Evolutionary conservation across 2,329 filamentous ascomycete species (phyloP), one percentile per base, ranked within the genome.

Genomic region (Colletotrichum karsti): DNA sequence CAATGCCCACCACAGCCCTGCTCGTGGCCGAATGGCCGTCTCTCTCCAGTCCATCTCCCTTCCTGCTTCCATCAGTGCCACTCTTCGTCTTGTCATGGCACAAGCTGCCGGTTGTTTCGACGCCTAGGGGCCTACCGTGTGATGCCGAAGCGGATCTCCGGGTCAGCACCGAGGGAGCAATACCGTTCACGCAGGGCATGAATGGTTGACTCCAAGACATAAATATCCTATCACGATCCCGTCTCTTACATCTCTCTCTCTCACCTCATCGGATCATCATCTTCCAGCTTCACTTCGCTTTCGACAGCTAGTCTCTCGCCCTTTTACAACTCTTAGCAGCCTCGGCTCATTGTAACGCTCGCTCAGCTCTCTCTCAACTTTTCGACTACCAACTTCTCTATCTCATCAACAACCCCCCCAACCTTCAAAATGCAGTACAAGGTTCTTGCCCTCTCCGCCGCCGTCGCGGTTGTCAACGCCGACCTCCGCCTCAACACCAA

Each of bases 401-500:
- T 5, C 33, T 18, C 61, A 35, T 18, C 48, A 46, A 53, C 53
- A 46, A 24, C 46, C 18, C n/a, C 35, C 35, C 22, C 39, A 60
- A 35, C 51, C 33, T 30, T 68, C 70, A 70, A 42, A 42, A 78
- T 79, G 77, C 74, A 77, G 70, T 68, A 73, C 50, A 68, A 68
- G 65, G 48, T 59, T 69, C 71, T 73, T 60, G 73, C 73, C 57
- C 55, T 79, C 46, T 72, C 74, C 18, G 70, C 78, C 13, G 72
- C 74, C 50, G 50, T 76, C 28, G 73, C 75, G 56, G 74, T 76
- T 50, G 78, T 72, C 51, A 72, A 69, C 50, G 79, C 80, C 51
- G 77, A 77, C 61, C 67, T 81, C 44, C 73, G 73, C 61, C 72
- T 81, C 37, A 77, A 79, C 58, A 66, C 72, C 46, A 74, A 77